Conservation (phyloP, 1,284 basidiomycete species). For the Naganishia cerealis region DNA sequence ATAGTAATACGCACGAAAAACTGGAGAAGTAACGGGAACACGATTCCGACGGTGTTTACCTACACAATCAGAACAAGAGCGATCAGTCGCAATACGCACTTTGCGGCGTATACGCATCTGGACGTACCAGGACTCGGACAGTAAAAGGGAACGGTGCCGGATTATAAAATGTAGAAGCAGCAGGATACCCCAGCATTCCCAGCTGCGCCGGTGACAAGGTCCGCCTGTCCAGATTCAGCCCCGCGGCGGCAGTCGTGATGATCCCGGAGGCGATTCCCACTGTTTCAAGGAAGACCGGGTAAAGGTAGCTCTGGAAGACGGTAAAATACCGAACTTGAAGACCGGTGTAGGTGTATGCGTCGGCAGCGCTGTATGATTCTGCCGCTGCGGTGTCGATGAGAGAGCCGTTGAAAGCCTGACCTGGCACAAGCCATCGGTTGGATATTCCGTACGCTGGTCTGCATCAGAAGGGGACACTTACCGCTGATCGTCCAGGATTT, state of each 20-base stretch:
- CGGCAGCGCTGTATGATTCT: background rate
- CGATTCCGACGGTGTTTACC: slow-evolving; percentile 35
- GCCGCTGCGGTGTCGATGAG: background rate
- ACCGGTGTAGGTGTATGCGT: slow-evolving; percentile 9
- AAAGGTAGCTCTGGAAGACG: background rate
- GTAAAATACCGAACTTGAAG: slow-evolving; percentile 12
- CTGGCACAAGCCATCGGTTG: background rate
- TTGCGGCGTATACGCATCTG: too few species aligned
- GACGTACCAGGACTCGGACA: slow-evolving; percentile 27
- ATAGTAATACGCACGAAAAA: slow-evolving; percentile 20
- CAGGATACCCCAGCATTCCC: slow-evolving; percentile 1
- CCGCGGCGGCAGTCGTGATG: background rate
- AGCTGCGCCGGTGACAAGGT: background rate
- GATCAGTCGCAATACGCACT: background rate
- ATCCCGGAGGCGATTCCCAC: slow-evolving; percentile 1
- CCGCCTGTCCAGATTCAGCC: background rate
- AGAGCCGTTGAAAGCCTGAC: background rate
- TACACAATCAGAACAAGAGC: slow-evolving; percentile 1
- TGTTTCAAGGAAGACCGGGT: background rate
- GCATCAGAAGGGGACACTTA: background rate
- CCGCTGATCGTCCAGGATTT: background rate
- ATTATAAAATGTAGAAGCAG: slow-evolving; percentile 14
- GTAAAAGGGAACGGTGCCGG: slow-evolving; percentile 32
- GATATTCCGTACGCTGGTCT: background rate
- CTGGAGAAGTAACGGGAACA: slow-evolving; percentile 31